Evolutionary conservation across 257 asterid genomes (phyloP), one percentile per base, ranked within the genome.

Genomic region (Mitragyna speciosa): DNA sequence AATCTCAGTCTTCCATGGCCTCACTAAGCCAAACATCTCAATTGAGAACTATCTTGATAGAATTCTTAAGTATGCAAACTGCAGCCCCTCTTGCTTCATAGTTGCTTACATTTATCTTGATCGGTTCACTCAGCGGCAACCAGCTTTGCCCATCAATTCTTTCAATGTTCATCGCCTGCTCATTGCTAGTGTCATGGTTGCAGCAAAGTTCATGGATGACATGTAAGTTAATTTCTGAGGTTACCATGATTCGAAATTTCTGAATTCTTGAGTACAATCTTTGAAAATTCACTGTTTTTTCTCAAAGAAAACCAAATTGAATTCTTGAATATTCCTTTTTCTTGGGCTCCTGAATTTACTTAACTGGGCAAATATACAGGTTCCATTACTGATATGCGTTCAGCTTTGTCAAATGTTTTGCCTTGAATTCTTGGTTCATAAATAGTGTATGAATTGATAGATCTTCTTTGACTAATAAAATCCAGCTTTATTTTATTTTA

Each of bases 161-260:
- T 89, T 90, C 92, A 96, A 89, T 72, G 94, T 94, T 33, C 99
- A 96, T 73, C 82, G 99, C 22, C 81, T 96, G 39, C 97, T 96
- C 86, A 91, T 96, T 84, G 91, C 99, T 20, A 91, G 97, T 79
- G 97, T 96, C 88, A 90, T 96, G 99, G 86, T 94, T 59, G 94
- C 98, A 49, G 98, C 98, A 6, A 96, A 96, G 81, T 96, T 96
- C 97, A 87, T 92, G 99, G 99, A 96, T 76, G 98, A 94, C 81
- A 87, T 88, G 98, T 92, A 45, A 90, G 97, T 87, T 9, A 12
- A 71, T 52, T 52, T 8, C 39, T 64, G n/a, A 14, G 15, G 30
- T 58, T 58, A 54, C n/a, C 22, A 22, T 58, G 10, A 58, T 51
- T 51, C 58, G 14, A 16, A 4, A 22, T 4, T 58, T 24, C 12